These are phyloP conservation scores for Aspergillus calidoustus DNA, from an alignment of 2,329 filamentous ascomycete species.

Conservation along the genomic window DNA sequence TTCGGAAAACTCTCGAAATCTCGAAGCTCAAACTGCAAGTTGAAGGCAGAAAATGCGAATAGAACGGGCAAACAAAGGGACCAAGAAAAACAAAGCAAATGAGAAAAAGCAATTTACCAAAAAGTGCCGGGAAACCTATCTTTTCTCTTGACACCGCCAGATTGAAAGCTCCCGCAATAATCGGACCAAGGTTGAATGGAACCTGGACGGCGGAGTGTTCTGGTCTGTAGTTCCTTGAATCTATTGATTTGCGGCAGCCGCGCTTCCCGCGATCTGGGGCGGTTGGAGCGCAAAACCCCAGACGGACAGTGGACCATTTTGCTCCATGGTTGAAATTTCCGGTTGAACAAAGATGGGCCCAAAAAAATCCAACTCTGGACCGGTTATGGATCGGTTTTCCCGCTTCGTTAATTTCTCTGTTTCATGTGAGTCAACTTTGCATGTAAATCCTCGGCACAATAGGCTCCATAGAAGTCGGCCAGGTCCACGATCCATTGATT, in stretches of 20 bases:
- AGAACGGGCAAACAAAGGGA: constrained; percentile 8
- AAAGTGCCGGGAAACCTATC: constrained; percentile 9
- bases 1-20: constrained; percentile 7
- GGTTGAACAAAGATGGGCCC: constrained; percentile 7
- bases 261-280: constrained; percentile 42
- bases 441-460: constrained; percentile 16
- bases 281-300: constrained; percentile 42
- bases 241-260: constrained; percentile 40
- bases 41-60: constrained; percentile 10
- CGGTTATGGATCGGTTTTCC: constrained; percentile 12
- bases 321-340: background rate
- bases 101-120: constrained; percentile 7
- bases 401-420: background rate
- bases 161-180: constrained; percentile 8
- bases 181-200: constrained; percentile 13
- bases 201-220: background rate
- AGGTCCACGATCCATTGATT: constrained; percentile 10
- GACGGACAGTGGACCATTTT: constrained; percentile 18
- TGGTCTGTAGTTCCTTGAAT: constrained; percentile 4
- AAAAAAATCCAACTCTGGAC: constrained; percentile 4
- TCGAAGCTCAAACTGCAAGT: constrained; percentile 9
- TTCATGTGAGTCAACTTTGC: constrained; percentile 14
- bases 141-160: constrained; percentile 17
- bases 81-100: background rate
- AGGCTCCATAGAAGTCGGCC: constrained; percentile 6